Evolutionary conservation across 371 early-diverging fungal species (phyloP).

Genomic region (Apophysomyces elegans): DNA sequence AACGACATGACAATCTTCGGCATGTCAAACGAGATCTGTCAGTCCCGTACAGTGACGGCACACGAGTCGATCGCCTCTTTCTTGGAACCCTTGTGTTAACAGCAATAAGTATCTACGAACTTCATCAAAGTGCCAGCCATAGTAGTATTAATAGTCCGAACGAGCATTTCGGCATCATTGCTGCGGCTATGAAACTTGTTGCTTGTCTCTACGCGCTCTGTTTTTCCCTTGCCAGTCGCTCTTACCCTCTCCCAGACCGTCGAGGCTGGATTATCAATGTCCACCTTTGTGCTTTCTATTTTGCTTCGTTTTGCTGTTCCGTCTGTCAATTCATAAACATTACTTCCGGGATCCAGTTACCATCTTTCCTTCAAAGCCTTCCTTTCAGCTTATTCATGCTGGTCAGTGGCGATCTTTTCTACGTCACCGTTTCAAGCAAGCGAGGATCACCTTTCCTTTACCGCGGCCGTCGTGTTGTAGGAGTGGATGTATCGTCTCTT

Average conservation of each 20-base stretch:
- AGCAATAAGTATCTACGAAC: conserved; percentile 12
- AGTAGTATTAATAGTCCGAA: background rate
- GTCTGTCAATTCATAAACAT: conserved; percentile 17
- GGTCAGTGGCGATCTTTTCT: conserved; percentile 18
- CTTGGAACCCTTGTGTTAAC: conserved; percentile 18
- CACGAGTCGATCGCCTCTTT: conserved; percentile 20
- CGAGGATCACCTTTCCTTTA: conserved; percentile 29
- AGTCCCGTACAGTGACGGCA: conserved; percentile 24
- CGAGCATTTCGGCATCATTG: conserved; percentile 9
- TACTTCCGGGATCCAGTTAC: background rate
- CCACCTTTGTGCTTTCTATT: conserved; percentile 32
- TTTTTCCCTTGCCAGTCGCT: conserved; percentile 22
- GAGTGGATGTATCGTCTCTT: conserved; percentile 30
- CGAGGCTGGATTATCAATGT: conserved; percentile 39
- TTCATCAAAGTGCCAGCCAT: conserved; percentile 6
- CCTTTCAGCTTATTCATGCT: conserved; percentile 7
- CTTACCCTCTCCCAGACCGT: conserved; percentile 20
- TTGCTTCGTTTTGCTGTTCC: conserved; percentile 14
- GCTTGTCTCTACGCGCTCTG: conserved; percentile 27
- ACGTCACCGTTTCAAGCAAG: conserved; percentile 19
- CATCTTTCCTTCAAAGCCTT: conserved; percentile 5
- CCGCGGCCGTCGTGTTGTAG: conserved; percentile 20
- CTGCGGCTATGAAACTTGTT: conserved; percentile 13
- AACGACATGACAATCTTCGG: background rate
- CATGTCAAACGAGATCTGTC: conserved; percentile 24